Evolutionary conservation across 2,329 filamentous ascomycete species (phyloP), one percentile per base, ranked within the genome.

Genomic region (Hirsutella thompsonii): DNA sequence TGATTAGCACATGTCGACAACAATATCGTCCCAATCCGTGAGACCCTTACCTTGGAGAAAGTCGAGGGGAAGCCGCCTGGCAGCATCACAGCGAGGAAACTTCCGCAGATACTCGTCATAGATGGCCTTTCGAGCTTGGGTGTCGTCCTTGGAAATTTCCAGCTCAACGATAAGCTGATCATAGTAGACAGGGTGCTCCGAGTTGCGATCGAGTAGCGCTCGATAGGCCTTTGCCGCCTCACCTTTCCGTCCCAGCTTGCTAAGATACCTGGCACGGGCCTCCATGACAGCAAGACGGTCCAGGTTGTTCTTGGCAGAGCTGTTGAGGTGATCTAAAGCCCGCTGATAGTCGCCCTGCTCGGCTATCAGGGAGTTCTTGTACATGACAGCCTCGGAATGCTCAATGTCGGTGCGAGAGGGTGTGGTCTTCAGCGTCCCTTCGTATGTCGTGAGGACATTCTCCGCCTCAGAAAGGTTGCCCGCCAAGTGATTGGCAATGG

Each of bases 301-400:
- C 38, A 93, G 72, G 57, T 81, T 87, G 50, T 77, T 69, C 67
- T 87, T 90, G 44, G 77, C 76, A 39, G 84, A 76, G 10, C 74
- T 72, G 44, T 95, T 81, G 33, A 98, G 70, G 55, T 98, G 88
- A 48, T 93, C 81, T 55, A 96, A 65, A 5, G 92, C 92, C 53
- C 83, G 77, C 54, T 93, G 72, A 39, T 79, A 74, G 49, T 96
- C 82, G 14, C 89, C 89, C 43, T 79, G 77, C 63, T 96, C 93
- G 30, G 86, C 87, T 57, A 98, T 96, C 54, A 98, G 79, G 37
- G 74, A 76, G 63, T 95, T 98, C 65, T 94, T 95, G 69, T 98
- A 98, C 64, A 98, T 70, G 43, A 87, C 70, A 36, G 90, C 87
- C 65, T 98, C 92, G 26, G 89, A 92, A 61, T 96, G 85, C 62